phyloP scores from a whole-genome alignment of 2,329 filamentous ascomycete species.

The Harringtonia lauricola region DNA sequence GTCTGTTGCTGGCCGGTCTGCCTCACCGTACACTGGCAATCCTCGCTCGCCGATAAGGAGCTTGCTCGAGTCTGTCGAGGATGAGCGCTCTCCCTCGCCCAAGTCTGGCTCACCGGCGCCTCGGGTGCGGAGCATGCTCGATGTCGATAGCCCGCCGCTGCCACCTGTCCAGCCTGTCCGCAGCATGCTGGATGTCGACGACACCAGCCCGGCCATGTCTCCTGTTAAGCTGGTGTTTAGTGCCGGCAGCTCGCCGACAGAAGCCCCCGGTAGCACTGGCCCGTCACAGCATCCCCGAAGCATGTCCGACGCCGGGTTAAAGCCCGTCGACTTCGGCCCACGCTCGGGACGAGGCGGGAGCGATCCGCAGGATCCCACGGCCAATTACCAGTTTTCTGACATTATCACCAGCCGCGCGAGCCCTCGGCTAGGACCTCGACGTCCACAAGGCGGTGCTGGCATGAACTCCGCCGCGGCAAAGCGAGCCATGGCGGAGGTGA shows the following conservation, averaged over 20 bases:
- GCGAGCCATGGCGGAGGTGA: slow-evolving; percentile 34
- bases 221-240: slow-evolving; percentile 24
- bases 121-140: slow-evolving; percentile 55
- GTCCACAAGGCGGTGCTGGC: slow-evolving; percentile 25
- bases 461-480: slow-evolving; percentile 7
- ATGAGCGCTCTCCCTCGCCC: slow-evolving; percentile 11
- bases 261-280: slow-evolving; percentile 14
- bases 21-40: slow-evolving; percentile 39
- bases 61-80: slow-evolving; percentile 46
- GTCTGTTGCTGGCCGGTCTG: slow-evolving; percentile 25
- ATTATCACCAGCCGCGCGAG: slow-evolving; percentile 42
- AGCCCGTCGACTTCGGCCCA: slow-evolving; percentile 35
- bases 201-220: slow-evolving; percentile 17
- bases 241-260: slow-evolving; percentile 34
- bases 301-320: slow-evolving; percentile 41
- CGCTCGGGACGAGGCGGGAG: slow-evolving; percentile 16
- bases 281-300: slow-evolving; percentile 32
- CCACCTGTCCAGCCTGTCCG: slow-evolving; percentile 26
- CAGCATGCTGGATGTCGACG: slow-evolving; percentile 41
- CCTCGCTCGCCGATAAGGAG: slow-evolving; percentile 58
- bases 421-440: slow-evolving; percentile 38
- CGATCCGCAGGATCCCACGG: slow-evolving; percentile 28
- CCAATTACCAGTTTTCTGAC: slow-evolving; percentile 50
- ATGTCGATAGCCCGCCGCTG: slow-evolving; percentile 35
- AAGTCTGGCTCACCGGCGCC: slow-evolving; percentile 21